Conservation (phyloP, 2,329 filamentous ascomycete species). For the Magnaporthiopsis rhizophila region DNA sequence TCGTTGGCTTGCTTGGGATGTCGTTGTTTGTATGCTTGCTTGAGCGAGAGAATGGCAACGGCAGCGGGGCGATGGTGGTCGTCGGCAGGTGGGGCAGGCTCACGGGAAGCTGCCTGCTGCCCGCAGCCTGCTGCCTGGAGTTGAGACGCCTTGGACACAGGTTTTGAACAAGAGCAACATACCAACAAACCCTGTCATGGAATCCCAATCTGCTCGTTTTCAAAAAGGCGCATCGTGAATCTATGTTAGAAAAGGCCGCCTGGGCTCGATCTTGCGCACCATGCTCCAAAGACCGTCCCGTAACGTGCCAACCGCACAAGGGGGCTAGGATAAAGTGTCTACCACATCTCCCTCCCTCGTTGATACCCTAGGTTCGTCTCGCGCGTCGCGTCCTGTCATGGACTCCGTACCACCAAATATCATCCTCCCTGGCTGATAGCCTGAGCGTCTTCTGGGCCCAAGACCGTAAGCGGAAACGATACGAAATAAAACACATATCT, state of each 20-base stretch:
- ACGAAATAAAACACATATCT: background rate
- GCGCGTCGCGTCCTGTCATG: background rate
- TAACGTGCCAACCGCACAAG: background rate
- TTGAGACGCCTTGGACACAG: background rate
- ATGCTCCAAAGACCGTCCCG: background rate
- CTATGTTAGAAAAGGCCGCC: background rate
- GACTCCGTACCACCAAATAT: background rate
- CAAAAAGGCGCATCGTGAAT: background rate
- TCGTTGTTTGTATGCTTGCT: too few relatives aligned
- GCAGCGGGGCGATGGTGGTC: background rate
- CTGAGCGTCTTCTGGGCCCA: background rate
- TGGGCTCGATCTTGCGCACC: background rate
- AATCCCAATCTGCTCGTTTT: background rate
- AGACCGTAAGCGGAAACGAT: background rate
- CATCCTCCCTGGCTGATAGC: background rate
- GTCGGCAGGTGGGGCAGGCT: background rate
- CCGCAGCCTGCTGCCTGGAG: background rate
- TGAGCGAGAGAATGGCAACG: background rate
- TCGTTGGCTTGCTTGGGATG: too few relatives aligned
- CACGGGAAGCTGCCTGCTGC: background rate
- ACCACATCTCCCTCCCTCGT: background rate
- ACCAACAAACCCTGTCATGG: background rate
- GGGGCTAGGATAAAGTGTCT: background rate
- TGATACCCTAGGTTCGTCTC: background rate
- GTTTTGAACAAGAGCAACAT: background rate